Base-by-base conservation (phyloP, 2,329 filamentous ascomycete genomes). In the Rutstroemia sp. region DNA sequence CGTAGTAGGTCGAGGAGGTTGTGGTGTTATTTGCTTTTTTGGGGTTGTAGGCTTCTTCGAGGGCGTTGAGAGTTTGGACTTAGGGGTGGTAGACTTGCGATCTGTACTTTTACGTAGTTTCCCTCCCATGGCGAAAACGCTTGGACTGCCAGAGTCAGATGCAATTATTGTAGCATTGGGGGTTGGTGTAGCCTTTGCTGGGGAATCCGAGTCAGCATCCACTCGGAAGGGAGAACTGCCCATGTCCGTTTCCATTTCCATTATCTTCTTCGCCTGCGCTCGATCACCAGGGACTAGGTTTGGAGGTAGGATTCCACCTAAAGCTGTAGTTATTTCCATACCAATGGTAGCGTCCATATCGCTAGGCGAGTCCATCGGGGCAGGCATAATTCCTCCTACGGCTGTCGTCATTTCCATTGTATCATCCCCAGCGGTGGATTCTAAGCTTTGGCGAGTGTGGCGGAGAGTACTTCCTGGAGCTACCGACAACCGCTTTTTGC, bases 291-390 rank as follows among this genome's bases (percentile, higher is more conserved):
- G 70, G 66, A 61, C 69, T 21, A 65, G 58, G 48, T 70, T 72
- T 60, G 70, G 60, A 2, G 70, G 65, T 21, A 85, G 61, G 45
- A 85, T 83, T n/a, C 74, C 75, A 12, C 81, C 81, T 27, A 83
- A 65, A 0, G 74, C 79, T 27, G 76, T 70, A 1, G 82, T 85
- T 72, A 88, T 84, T 51, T 90, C 85, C 83, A 87, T 85, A 2
- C 39, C 78, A 73, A 63, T 54, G 5, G 65, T 67, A 52, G 67
- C 76, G 57, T 76, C 77, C 4, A 75, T 73, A 57, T 77, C 71
- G 73, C 62, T 54, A 3, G 65, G 67, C 52, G 67, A 76, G 55
- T 76, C 76, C 5, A 75, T 74, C 57, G 76, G 70, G 78, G 63
- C 61, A 30, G 66, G 57, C 55, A 69, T 61, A 25, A 70, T 70